These are phyloP conservation scores for Chlorophyllum brunneum DNA, from an alignment of 768 basidiomycete species.

Conservation along the genomic window DNA sequence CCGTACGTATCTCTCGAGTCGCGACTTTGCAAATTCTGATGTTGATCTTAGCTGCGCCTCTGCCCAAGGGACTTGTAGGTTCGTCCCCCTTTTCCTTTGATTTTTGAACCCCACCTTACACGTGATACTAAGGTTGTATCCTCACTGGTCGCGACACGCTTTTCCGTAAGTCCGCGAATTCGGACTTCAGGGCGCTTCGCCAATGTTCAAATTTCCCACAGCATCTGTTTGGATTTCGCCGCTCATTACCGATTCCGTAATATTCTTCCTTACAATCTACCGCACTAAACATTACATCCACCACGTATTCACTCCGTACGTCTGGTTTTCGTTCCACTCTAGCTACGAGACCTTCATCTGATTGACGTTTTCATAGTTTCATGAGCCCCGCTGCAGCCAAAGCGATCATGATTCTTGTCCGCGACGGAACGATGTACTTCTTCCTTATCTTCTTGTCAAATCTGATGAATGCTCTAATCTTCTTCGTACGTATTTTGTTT, in stretches of 20 bases:
- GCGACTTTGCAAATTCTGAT: neutral
- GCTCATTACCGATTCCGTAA: conserved; percentile 18
- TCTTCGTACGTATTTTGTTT: conserved; percentile 18
- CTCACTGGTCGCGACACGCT: conserved; percentile 18
- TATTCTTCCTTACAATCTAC: conserved; percentile 18
- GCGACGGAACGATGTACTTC: conserved; percentile 26
- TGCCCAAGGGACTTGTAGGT: conserved; percentile 24
- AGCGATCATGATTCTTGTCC: conserved; percentile 21
- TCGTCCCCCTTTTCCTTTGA: neutral
- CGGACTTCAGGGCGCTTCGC: too few relatives aligned
- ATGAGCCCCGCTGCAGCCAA: conserved; percentile 13
- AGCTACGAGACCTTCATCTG: too few relatives aligned
- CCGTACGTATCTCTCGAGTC: conserved; percentile 15
- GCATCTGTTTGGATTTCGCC: conserved; percentile 25
- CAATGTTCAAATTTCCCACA: neutral
- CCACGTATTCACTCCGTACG: conserved; percentile 1
- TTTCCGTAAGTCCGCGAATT: conserved; percentile 19
- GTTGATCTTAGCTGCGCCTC: conserved; percentile 17
- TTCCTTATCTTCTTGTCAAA: conserved; percentile 24
- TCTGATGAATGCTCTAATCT: conserved; percentile 23
- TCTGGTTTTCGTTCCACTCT: neutral
- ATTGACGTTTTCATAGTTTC: neutral
- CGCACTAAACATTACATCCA: conserved; percentile 15
- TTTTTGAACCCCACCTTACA: neutral
- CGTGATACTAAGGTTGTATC: conserved; percentile 21